Base-by-base conservation (phyloP, 2,329 filamentous ascomycete species). In the Colletotrichum plurivorum region DNA sequence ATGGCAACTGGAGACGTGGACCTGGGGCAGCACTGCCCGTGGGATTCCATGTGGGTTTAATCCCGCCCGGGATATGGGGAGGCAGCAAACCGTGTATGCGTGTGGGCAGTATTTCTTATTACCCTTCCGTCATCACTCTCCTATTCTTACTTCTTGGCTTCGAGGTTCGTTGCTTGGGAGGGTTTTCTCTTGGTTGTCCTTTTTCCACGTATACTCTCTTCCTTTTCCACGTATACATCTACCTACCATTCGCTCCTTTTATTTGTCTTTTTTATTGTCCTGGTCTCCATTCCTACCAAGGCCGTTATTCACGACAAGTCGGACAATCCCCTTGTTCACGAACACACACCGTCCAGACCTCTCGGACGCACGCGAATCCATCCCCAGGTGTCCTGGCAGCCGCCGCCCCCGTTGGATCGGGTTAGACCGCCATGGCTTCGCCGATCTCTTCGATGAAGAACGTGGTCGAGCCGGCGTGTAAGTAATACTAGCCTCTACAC, bases 401-500 rank as follows among this genome's bases (percentile, higher is more conserved):
- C 48, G 22, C 22, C 13, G 27, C 27, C 8, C 15, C 41, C 25
- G 8, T 31, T 48, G 10, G 3, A 41, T 43, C 13, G 41, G 22
- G 48, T 39, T 22, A 55, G 15, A 48, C 43, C 5, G 57, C 41
- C 46, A 71, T 71, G 69, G 48, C 67, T 39, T 67, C 69, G 15
- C 20, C 57, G 22, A 58, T 66, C n/a, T 56, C 46, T 20, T 67
- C 36, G 20, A 4, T 71, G 67, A 67, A 64, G 36, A 71, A 71
- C 25, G 61, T 66, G 13, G 31, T 66, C 5, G 69, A 71, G 58
- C 69, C 69, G 15, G 62, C 66, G 22, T 70, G 69, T 71, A 48
- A 70, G 69, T 62, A 15, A 10, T 46, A 16, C 1, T 15, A 12
- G n/a, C n/a, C 18, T 27, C 39, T 52, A 13, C 49, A 12, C 49